phyloP scores from a whole-genome alignment of 768 basidiomycete species.

The Tulasnella sp. region DNA sequence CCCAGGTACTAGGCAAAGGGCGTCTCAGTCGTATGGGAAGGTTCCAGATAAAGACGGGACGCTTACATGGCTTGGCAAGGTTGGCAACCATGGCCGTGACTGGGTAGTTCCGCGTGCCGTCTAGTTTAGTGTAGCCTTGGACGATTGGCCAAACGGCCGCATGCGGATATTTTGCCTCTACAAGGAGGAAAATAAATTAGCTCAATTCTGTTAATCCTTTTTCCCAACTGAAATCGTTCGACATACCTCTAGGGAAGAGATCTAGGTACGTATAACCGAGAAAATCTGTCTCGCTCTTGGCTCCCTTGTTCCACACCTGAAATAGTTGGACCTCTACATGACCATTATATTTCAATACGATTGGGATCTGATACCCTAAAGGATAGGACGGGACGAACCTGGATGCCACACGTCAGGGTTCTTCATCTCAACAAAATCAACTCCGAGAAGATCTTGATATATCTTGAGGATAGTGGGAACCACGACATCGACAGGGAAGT shows the following conservation, averaged over 20 bases:
- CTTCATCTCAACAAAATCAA: slow-evolving; percentile 48
- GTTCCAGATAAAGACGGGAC: slow-evolving; percentile 41
- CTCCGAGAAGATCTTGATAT: slow-evolving; percentile 73
- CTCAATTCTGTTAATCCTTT: slow-evolving; percentile 6
- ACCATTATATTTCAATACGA: slow-evolving; percentile 2
- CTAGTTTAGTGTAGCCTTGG: slow-evolving; percentile 44
- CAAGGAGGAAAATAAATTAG: background rate
- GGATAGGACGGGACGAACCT: no score
- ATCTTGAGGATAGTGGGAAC: slow-evolving; percentile 74
- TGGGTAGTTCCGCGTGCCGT: slow-evolving; percentile 59
- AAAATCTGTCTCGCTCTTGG: slow-evolving; percentile 59
- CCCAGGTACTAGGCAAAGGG: background rate
- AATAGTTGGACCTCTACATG: slow-evolving; percentile 69
- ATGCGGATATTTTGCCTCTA: slow-evolving; percentile 72
- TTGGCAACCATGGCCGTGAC: slow-evolving; percentile 83
- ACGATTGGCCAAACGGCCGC: slow-evolving; percentile 77
- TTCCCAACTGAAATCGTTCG: slow-evolving; percentile 6
- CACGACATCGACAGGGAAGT: slow-evolving; percentile 78
- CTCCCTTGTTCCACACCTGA: slow-evolving; percentile 72
- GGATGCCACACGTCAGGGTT: slow-evolving; percentile 66
- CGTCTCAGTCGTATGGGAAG: background rate
- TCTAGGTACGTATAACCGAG: slow-evolving; percentile 83
- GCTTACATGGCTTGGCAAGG: slow-evolving; percentile 69
- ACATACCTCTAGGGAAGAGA: slow-evolving; percentile 67
- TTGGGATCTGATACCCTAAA: background rate